phyloP scores from a whole-genome alignment of 164 flowering plant genomes.

The Magnolia officinalis region DNA sequence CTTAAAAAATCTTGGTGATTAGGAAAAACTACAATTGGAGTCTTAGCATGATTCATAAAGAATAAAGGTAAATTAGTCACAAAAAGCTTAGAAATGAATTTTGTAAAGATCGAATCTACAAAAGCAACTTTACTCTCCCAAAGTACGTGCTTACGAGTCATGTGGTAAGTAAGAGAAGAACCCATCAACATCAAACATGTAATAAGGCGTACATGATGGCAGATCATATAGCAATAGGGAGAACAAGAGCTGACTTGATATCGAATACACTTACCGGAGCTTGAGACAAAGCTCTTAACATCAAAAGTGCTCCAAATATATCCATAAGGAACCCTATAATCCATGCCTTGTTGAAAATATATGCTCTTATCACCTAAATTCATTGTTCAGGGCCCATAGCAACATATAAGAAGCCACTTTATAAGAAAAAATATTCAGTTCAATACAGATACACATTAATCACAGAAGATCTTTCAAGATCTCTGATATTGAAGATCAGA shows the following conservation, averaged over 20 bases:
- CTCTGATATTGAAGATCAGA: neutral
- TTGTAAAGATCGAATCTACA: too few relatives aligned
- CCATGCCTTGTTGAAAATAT: constrained; percentile 85
- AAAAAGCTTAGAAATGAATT: too few relatives aligned
- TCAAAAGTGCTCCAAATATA: constrained; percentile 81
- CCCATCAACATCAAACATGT: neutral
- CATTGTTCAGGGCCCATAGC: neutral
- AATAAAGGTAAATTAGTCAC: too few relatives aligned
- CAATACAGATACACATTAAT: neutral
- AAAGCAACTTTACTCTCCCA: too few relatives aligned
- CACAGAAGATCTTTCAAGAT: neutral
- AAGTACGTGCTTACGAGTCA: too few relatives aligned
- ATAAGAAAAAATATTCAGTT: neutral
- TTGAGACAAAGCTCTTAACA: constrained; percentile 85
- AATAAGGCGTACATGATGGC: neutral
- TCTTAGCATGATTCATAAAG: too few relatives aligned
- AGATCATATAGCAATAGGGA: neutral
- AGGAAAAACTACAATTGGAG: too few relatives aligned
- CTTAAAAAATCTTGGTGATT: too few relatives aligned
- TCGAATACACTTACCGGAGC: constrained; percentile 74
- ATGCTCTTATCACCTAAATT: constrained; percentile 77
- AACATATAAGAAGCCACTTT: neutral
- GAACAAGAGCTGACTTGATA: neutral
- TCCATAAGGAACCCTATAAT: constrained; percentile 81
- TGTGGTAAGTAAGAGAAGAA: neutral